Base-by-base conservation (phyloP, 306 rosid genomes). In the Abrus pulchellus region DNA sequence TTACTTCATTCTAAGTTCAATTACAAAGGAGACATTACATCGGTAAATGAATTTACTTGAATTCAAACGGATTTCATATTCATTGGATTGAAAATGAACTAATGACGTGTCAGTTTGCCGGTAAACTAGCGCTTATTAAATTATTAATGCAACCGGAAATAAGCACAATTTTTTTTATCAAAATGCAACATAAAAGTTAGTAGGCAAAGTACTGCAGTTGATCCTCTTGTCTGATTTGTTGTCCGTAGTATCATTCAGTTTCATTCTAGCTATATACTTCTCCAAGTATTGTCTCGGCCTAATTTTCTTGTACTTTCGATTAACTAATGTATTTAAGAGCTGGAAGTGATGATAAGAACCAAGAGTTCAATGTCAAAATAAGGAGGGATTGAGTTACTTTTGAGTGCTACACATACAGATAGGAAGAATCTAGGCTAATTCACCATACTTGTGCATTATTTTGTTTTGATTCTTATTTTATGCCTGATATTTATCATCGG, bases 161-260 rank as follows among this genome's bases (percentile, higher is more conserved):
- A 32, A 80, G 5, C 29, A 70, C 6, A 61, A 44, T 32, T 2
- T 45, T 2, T 45, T 75, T 82, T 33, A 70, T 71, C 36, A 44
- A 65, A 70, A 48, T 53, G 45, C 74, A 53, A 76, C 13, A 33
- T 4, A 70, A 76, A 41, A 41, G 76, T 32, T 44, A 48, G 47
- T 45, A 3, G 55, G 45, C 69, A 63, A 61, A 43, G 70, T 83
- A 50, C 30, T 55, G 47, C 68, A 32, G 82, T 11, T 56, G 70
- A 49, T 34, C 75, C 64, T 40, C 52, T 44, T 41, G 79, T 69
- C 78, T 41, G 73, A 50, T 63, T 78, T n/a, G 7, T 36, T 70
- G 78, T 72, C 66, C 28, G 6, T 61, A 33, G 5, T 2, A 75
- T 34, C 36, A 32, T 33, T 62, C 68, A 44, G 36, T 75, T 29